A percentile compares a stretch with the other conserved stretches of the same genome.
phyloP scores from a whole-genome alignment of 1,139 yeast genomes.

The Pneumocystis carinii region DNA sequence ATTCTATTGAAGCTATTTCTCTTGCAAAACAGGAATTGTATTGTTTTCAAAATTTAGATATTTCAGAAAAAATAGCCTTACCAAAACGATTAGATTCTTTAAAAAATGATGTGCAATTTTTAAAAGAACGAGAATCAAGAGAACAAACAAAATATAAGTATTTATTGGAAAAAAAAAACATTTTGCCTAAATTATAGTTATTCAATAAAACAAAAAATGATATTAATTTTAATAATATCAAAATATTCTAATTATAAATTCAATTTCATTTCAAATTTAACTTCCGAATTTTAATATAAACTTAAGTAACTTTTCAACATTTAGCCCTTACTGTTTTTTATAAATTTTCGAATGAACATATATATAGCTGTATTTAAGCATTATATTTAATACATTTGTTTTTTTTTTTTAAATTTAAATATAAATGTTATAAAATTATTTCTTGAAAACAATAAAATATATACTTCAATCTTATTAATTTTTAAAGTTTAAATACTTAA shows the following conservation, averaged over 20 bases:
- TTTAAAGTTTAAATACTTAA: not conserved
- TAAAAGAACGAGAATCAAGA: not conserved
- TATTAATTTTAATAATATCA: too few relatives aligned
- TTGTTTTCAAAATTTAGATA: slow-evolving; percentile 3
- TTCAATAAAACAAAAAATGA: not conserved
- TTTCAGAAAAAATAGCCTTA: not conserved
- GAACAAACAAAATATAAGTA: not conserved
- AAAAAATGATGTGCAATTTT: not conserved
- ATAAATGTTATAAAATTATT: not conserved
- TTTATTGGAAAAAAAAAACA: not conserved
- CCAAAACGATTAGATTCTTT: not conserved
- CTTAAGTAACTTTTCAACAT: too few relatives aligned
- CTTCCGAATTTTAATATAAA: too few relatives aligned
- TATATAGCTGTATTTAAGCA: too few relatives aligned
- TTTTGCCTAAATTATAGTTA: not conserved
- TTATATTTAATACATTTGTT: too few relatives aligned
- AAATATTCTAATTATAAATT: too few relatives aligned
- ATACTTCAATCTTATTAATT: not conserved
- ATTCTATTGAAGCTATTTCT: slow-evolving; percentile 9
- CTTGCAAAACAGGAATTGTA: slow-evolving; percentile 4
- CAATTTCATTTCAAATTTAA: too few relatives aligned
- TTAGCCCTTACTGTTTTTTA: too few relatives aligned
- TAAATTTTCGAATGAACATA: too few relatives aligned
- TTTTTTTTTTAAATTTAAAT: too few relatives aligned
- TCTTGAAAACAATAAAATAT: not conserved